Evolutionary conservation across 305 asterid genomes (phyloP), one percentile per base, ranked within the genome.

Genomic region (Euphrasia arctica): DNA sequence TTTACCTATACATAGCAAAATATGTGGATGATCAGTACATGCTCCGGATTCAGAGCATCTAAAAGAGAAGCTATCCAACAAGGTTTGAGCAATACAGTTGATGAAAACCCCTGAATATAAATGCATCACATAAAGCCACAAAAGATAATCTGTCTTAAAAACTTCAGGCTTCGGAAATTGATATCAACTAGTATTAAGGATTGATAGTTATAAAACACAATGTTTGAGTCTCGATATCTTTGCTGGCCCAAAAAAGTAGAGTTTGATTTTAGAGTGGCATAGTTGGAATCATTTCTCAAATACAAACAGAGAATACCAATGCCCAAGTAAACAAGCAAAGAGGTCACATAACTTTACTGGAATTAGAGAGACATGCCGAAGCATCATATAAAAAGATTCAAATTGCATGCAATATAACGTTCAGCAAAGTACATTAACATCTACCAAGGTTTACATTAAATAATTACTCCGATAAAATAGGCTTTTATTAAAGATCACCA

Each of bases 1-100:
- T 74, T 87, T 85, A 65, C 95, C 97, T 18, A 18, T 90, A 69
- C 43, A 66, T 61, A 34, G 34, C 28, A 15, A 58, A 62, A 25
- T 25, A 60, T 51, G 9, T 3, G 7, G 9, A 51, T n/a, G 58
- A 54, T 54, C n/a, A 54, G 32, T 54, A 22, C 31, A 54, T n/a
- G 56, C 22, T 51, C 27, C 10, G 9, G 58, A 22, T 5, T 22
- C 58, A 9, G 27, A 7, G 25, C 10, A 2, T 15, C 51, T 10
- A 1, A 45, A 11, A 2, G 14, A 45, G 50, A 9, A 43, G 14
- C n/a, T 12, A 36, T 36, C 43, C 22, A 18, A 18, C 22, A 18
- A 18, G 22, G 22, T 18, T 18, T 18, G 22, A 18, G 22, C 22
- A 18, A 18, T 18, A 1, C 22, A 18, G 1, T 18, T 18, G 22